Evolutionary conservation across 202 grass and related monocot species (phyloP), one percentile per base, ranked within the genome.

Genomic region (Elaeis oleifera): DNA sequence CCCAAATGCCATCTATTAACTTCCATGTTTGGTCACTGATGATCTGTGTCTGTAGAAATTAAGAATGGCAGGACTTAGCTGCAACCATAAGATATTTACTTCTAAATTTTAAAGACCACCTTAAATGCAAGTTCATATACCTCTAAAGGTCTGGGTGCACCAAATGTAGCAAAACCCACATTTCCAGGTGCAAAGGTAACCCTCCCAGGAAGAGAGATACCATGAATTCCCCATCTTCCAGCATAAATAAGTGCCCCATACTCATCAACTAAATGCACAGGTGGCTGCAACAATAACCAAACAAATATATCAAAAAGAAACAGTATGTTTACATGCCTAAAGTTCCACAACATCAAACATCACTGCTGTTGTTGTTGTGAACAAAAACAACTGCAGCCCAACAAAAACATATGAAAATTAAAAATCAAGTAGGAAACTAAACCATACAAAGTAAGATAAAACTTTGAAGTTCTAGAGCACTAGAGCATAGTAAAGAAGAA

Each of bases 181-280:
- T 78, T 70, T 71, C 66, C 66, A 28, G 75, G 75, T 49, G 75
- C 66, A 71, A 78, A 71, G 15, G 59, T 78, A 18, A 78, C 51
- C 59, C 75, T 78, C 18, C 66, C 75, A 20, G 75, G 66, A 54
- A 71, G 66, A 56, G 75, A 78, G 31, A 64, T 54, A n/a, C 75
- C 66, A 57, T 78, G 51, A 51, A 57, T 78, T 54, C 66, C 75
- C 75, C 75, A 78, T 63, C 75, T 70, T 31, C 66, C 66, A 64
- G 75, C 66, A 64, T 78, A 78, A 54, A 70, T 64, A 61, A 64
- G 75, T 58, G 66, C 66, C 16, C 75, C 75, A 71, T 71, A 71
- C 19, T 78, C 75, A 58, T 78, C 75, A 26, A 71, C 66, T 50
- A 58, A 59, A 56, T 24, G 60, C 20, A 77, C 74, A 57, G 66